phyloP scores from a whole-genome alignment of 331 rosid genomes.

The Pyracantha coccinea region DNA sequence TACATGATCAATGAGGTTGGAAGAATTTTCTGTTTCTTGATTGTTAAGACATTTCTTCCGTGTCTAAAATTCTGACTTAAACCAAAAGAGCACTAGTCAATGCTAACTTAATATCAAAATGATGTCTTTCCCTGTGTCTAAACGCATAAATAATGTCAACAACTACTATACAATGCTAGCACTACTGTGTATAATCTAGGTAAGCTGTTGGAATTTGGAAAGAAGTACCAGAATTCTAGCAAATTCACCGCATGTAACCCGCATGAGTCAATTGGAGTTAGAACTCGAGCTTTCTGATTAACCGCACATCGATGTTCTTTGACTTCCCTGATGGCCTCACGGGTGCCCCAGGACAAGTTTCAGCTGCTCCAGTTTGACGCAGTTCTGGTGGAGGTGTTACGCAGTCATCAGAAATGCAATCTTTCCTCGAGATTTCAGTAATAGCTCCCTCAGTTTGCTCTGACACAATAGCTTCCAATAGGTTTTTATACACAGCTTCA shows the following conservation, averaged over 20 bases:
- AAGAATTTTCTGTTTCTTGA: background rate
- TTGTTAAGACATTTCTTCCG: background rate
- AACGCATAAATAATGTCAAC: conserved; percentile 9
- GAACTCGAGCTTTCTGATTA: conserved; percentile 77
- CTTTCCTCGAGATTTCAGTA: conserved; percentile 15
- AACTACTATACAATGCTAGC: conserved; percentile 40
- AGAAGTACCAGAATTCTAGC: conserved; percentile 10
- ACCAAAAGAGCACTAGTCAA: background rate
- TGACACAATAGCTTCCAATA: conserved; percentile 52
- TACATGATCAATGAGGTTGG: background rate
- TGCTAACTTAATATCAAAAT: conserved; percentile 5
- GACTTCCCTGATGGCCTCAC: conserved; percentile 29
- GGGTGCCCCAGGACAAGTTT: conserved; percentile 68
- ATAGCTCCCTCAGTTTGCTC: conserved; percentile 34
- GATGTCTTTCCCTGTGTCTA: background rate
- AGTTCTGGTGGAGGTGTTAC: conserved; percentile 31
- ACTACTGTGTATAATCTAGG: conserved; percentile 24
- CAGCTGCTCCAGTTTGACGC: conserved; percentile 27
- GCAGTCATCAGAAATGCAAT: conserved; percentile 24
- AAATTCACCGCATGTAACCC: background rate
- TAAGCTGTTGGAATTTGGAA: conserved; percentile 6
- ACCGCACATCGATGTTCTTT: conserved; percentile 28
- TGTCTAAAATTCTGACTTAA: background rate
- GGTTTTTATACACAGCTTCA: conserved; percentile 44
- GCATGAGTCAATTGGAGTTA: conserved; percentile 19